Evolutionary conservation across 2,329 filamentous ascomycete species (phyloP), one percentile per base, ranked within the genome.

Genomic region (Venturia carpophila): DNA sequence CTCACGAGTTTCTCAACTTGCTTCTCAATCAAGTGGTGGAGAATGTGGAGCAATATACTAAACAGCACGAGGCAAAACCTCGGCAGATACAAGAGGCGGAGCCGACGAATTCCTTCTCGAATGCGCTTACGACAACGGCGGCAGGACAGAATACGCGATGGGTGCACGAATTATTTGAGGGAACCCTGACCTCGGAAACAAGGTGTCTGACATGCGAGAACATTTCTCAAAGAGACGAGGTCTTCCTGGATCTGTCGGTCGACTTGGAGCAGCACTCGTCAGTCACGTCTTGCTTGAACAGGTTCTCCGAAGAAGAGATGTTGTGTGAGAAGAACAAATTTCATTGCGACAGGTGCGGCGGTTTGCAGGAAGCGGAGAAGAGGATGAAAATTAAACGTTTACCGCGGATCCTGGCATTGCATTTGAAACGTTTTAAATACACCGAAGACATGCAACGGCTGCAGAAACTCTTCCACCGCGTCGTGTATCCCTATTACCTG

Each of bases 291-390:
- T 99, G 94, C 74, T 78, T 99, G 68, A 85, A 91, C 66, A 96
- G 97, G 71, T 99, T 99, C 72, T 99, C 94, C 0, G 92, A 94
- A 58, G 94, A 97, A 72, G 94, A 99, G 76, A 97, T 97, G 91
- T 83, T 99, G 66, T 97, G 94, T 73, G 94, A 99, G 78, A 85
- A 92, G 67, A 97, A 99, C 80, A 99, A 99, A 74, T 99, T 99
- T 70, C 93, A 99, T 73, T 99, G 94, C 77, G 94, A 99, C 74
- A 92, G 92, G 71, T 99, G 94, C 70, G 94, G 94, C 64, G 94
- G 94, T 2, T 79, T 99, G 65, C 94, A 99, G 76, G 94, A 99
- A 77, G 94, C 94, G 0, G 94, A 99, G 76, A 99, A 97, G 80
- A 86, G 94, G 68, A 99, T 99, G 94, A 99, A 97, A 80, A 93